Evolutionary conservation across 768 basidiomycete species (phyloP).

Genomic region (Cubamyces sp.): DNA sequence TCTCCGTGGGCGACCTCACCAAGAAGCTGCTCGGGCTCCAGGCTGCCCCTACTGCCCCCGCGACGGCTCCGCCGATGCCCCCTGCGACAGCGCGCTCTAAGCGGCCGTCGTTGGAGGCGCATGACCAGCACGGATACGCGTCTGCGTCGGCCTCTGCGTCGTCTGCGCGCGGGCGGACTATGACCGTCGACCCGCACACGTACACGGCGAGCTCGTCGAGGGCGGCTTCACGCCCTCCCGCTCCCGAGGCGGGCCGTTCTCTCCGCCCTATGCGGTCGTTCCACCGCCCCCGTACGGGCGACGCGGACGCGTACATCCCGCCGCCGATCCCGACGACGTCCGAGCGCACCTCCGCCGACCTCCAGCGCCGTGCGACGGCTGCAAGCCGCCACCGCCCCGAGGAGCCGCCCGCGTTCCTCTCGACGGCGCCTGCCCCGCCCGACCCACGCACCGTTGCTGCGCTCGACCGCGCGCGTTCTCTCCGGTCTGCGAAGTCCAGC

Average conservation of each 20-base stretch:
- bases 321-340: constrained; percentile 31
- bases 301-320: constrained; percentile 38
- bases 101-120: constrained; percentile 22
- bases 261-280: constrained; percentile 64
- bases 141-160: neutral
- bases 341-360: constrained; percentile 7
- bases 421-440: constrained; percentile 36
- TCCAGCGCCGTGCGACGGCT: constrained; percentile 15
- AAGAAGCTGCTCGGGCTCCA: constrained; percentile 60
- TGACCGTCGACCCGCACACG: constrained; percentile 7
- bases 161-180: constrained; percentile 7
- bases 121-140: neutral
- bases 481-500: constrained; percentile 20
- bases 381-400: constrained; percentile 10
- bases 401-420: constrained; percentile 13
- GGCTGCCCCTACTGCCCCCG: constrained; percentile 20
- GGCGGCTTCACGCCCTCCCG: constrained; percentile 28
- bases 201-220: constrained; percentile 17
- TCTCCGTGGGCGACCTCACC: constrained; percentile 63
- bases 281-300: constrained; percentile 46
- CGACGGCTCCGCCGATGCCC: constrained; percentile 1
- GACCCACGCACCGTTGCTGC: constrained; percentile 17
- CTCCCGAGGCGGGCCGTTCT: constrained; percentile 25
- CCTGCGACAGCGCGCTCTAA: constrained; percentile 20
- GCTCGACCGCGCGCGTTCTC: constrained; percentile 25